Conservation (phyloP, 352 stramenopile species). For the Pythium phragmitis region DNA sequence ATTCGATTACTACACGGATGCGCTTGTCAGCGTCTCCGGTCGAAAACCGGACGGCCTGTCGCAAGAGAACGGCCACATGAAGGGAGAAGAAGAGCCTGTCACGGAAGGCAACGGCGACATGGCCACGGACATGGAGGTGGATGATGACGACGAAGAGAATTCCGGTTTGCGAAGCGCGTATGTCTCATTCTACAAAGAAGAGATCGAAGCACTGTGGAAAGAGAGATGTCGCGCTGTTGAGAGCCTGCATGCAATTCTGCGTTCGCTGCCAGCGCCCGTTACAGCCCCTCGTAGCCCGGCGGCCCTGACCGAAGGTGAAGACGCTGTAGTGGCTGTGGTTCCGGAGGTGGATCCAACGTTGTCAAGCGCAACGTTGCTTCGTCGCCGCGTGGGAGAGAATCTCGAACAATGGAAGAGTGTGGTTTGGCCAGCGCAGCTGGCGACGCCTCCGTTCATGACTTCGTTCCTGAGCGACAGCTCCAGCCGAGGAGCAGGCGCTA, state of each 20-base stretch:
- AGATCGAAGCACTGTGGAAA: constrained; percentile 83
- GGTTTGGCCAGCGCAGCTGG: constrained; percentile 59
- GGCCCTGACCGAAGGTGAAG: not conserved
- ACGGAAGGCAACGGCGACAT: not conserved
- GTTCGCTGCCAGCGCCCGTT: constrained; percentile 35
- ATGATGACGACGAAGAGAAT: constrained; percentile 40
- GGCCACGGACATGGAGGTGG: constrained; percentile 19
- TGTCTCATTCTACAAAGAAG: constrained; percentile 74
- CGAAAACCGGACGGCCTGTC: not conserved
- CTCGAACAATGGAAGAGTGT: constrained; percentile 63
- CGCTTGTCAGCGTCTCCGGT: constrained; percentile 47
- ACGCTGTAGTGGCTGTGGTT: not conserved
- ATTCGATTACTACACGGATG: constrained; percentile 76
- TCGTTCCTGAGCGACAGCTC: constrained; percentile 22
- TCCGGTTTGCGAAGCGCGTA: constrained; percentile 61
- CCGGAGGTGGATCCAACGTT: not conserved
- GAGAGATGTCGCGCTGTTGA: constrained; percentile 74
- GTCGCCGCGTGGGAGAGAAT: constrained; percentile 21
- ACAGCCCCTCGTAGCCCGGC: not conserved
- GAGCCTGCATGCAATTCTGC: constrained; percentile 71
- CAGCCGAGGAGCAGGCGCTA: not conserved
- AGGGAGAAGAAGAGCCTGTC: constrained; percentile 16
- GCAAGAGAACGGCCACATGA: constrained; percentile 24
- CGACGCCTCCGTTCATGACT: constrained; percentile 21
- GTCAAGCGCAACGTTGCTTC: constrained; percentile 12